Evolutionary conservation across 2,329 filamentous ascomycete genomes (phyloP).

Genomic region (Cercospora zeae-maydis): DNA sequence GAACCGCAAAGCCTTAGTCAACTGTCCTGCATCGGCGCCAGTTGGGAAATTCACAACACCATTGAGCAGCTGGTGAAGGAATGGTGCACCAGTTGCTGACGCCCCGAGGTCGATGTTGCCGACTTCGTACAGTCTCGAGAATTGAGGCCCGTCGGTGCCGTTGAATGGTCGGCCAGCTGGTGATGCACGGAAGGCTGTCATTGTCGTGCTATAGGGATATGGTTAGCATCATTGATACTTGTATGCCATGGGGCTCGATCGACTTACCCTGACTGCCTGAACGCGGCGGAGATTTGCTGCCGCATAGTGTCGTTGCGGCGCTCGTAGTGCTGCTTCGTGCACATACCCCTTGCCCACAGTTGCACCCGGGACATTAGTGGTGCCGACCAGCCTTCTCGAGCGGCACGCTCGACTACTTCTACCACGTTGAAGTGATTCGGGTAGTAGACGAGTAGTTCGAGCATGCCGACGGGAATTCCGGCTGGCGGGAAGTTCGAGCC

Average conservation of each 20-base stretch:
- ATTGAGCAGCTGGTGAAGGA: slow-evolving; percentile 1
- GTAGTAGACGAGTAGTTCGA: slow-evolving; percentile 6
- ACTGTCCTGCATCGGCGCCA: slow-evolving; percentile 9
- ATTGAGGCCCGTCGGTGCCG: not conserved
- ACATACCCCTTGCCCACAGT: slow-evolving; percentile 9
- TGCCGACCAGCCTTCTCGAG: slow-evolving; percentile 11
- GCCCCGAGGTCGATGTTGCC: not conserved
- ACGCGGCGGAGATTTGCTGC: not conserved
- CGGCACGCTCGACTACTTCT: not conserved
- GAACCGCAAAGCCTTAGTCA: slow-evolving; percentile 13
- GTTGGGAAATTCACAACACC: slow-evolving; percentile 13
- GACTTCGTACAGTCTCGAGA: not conserved
- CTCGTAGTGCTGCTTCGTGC: not conserved
- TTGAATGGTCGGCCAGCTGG: not conserved
- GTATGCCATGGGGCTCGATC: not conserved
- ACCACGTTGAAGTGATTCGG: slow-evolving; percentile 5
- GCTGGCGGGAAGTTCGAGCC: slow-evolving; percentile 1
- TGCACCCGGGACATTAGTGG: slow-evolving; percentile 13
- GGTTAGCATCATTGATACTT: not conserved
- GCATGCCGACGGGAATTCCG: slow-evolving; percentile 2
- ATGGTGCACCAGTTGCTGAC: not conserved
- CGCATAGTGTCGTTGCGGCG: slow-evolving; percentile 4
- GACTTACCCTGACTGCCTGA: not conserved
- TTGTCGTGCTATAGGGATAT: not conserved
- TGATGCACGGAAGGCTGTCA: not conserved